Conservation (phyloP, 768 basidiomycete species). For the Amanita subjunquillea region DNA sequence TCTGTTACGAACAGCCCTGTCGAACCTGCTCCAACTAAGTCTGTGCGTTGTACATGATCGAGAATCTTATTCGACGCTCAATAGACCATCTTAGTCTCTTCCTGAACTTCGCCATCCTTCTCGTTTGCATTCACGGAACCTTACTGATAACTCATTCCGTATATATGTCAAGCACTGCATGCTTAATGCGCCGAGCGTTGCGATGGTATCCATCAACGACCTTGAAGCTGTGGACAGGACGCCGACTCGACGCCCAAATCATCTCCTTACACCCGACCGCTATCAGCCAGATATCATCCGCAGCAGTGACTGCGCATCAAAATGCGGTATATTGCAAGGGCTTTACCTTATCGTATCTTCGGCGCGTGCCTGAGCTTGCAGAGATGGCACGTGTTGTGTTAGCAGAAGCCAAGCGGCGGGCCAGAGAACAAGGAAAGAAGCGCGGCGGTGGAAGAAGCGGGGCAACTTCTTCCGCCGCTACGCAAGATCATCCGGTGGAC, state of each 20-base stretch:
- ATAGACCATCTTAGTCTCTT: conserved; percentile 8
- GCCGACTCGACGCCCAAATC: conserved; percentile 13
- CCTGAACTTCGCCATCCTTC: conserved; percentile 65
- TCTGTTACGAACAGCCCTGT: conserved; percentile 18
- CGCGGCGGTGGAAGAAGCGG: conserved; percentile 19
- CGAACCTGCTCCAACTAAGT: conserved; percentile 11
- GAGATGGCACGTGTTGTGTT: conserved; percentile 58
- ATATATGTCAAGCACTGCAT: conserved; percentile 76
- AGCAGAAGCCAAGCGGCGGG: conserved; percentile 46
- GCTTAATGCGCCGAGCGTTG: conserved; percentile 36
- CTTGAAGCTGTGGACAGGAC: conserved; percentile 8
- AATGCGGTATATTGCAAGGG: conserved; percentile 22
- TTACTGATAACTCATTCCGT: conserved; percentile 63
- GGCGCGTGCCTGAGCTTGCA: conserved; percentile 65
- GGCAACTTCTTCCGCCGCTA: conserved; percentile 3
- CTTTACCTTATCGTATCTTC: conserved; percentile 65
- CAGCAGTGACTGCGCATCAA: conserved; percentile 14
- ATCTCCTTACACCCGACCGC: neutral
- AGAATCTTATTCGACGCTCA: neutral
- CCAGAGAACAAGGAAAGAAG: conserved; percentile 36
- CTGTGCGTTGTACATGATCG: conserved; percentile 4
- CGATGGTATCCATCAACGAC: conserved; percentile 9
- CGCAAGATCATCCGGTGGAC: conserved; percentile 10
- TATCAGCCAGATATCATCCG: conserved; percentile 6
- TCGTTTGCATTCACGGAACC: conserved; percentile 52